Evolutionary conservation across 805 yeast species (phyloP).

Genomic region (Vanderwaltozyma yarrowii): DNA sequence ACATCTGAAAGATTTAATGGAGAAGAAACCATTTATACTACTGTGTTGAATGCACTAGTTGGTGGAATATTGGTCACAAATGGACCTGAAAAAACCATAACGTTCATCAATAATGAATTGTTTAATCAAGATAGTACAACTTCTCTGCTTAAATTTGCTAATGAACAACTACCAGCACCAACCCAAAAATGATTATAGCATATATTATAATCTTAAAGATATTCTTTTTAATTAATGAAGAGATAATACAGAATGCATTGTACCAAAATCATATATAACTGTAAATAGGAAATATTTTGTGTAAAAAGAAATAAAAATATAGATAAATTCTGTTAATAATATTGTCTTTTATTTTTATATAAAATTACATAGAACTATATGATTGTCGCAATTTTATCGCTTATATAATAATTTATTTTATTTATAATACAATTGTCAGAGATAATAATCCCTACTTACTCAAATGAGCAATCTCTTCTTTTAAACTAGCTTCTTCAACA

Average conservation of each 20-base stretch:
- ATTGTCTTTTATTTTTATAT: background rate
- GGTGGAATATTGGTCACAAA: conserved; percentile 59
- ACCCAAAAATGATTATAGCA: background rate
- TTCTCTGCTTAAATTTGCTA: conserved; percentile 12
- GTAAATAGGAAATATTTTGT: background rate
- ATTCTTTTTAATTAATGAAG: background rate
- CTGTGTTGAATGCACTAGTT: conserved; percentile 48
- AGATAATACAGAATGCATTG: background rate
- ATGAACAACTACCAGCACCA: conserved; percentile 1
- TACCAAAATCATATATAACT: background rate
- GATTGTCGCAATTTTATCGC: too few species aligned
- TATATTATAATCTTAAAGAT: background rate
- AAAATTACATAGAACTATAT: too few species aligned
- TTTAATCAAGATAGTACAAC: conserved; percentile 21
- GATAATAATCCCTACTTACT: background rate
- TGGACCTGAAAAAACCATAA: conserved; percentile 49
- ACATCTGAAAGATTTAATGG: conserved; percentile 39
- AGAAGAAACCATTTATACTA: conserved; percentile 44
- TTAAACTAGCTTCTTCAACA: conserved; percentile 86
- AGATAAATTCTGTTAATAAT: background rate
- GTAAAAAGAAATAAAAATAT: background rate
- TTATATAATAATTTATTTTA: too few species aligned
- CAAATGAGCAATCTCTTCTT: conserved; percentile 32
- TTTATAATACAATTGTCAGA: too few species aligned
- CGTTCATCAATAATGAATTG: conserved; percentile 46